Base-by-base conservation (phyloP, 1,284 basidiomycete species). In the Malassezia slooffiae region DNA sequence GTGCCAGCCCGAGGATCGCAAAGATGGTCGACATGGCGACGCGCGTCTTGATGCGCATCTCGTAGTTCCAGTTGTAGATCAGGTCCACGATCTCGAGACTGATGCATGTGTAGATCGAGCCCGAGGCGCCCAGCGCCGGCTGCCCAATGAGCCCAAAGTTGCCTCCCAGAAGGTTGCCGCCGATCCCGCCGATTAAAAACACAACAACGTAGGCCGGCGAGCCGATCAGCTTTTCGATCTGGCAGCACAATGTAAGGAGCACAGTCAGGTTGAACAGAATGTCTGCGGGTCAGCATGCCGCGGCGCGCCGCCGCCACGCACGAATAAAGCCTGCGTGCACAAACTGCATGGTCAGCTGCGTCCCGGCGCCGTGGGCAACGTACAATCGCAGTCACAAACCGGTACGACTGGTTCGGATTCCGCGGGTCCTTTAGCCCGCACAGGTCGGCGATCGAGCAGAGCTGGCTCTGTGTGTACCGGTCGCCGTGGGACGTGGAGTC, bases 281-380 rank as follows among this genome's bases (percentile, higher is more conserved):
- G 37, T 69, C 49, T 51, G 35, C 15, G 35, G 30, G 22, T n/a
- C 17, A 19, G 15, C 5, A 15, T 12, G 4, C n/a, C n/a, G n/a
- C n/a, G n/a, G n/a, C n/a, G n/a, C n/a, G n/a, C n/a, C n/a, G n/a
- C n/a, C n/a, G n/a, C 4, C 4, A 52, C 50, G 24, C 24, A 67
- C 93, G 90, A 13, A 95, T 76, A 50, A 96, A 75, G 10, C 90
- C 90, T 16, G 87, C 89, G 60, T 95, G 90, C 4, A 95, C 70
- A 70, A 96, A 95, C 52, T 90, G 82, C 2, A n/a, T n/a, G 79
- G 54, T 88, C 80, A 62, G 89, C 87, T 16, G 19, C 21, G 1
- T 2, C 13, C 3, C 23, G 15, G 9, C 24, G 53, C 84, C 84
- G n/a, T n/a, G n/a, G n/a, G n/a, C n/a, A 55, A 50, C 56, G 35